phyloP scores from a whole-genome alignment of 169 alveolate species.

The Plasmodium falciparum region DNA sequence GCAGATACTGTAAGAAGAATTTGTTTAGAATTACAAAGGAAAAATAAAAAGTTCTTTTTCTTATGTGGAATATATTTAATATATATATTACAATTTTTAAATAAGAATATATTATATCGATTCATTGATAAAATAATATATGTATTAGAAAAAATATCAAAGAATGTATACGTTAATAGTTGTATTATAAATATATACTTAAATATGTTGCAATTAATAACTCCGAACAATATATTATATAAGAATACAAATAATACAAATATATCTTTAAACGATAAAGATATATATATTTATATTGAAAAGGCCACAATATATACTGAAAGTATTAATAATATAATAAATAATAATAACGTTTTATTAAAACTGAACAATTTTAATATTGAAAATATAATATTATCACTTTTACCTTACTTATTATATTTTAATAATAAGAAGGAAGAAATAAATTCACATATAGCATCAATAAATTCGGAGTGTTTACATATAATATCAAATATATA shows the following conservation, averaged over 20 bases:
- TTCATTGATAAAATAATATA: constrained; percentile 70
- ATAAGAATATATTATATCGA: constrained; percentile 51
- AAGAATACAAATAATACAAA: constrained; percentile 75
- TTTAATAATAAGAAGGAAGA: constrained; percentile 73
- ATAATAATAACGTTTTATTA: constrained; percentile 64
- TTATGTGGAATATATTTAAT: constrained; percentile 71
- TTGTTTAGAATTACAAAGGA: constrained; percentile 16
- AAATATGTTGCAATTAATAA: constrained; percentile 72
- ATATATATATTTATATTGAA: constrained; percentile 72
- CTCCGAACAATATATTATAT: constrained; percentile 66
- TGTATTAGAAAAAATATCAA: constrained; percentile 66
- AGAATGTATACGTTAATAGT: constrained; percentile 69
- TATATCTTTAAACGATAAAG: constrained; percentile 72
- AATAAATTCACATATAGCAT: constrained; percentile 76
- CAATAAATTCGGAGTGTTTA: constrained; percentile 75
- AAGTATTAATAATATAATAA: constrained; percentile 75
- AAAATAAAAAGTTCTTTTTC: constrained; percentile 59
- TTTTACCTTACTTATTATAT: constrained; percentile 63
- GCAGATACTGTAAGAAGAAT: not conserved
- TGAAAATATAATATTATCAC: constrained; percentile 71
- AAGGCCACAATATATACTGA: constrained; percentile 77
- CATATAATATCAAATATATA: constrained; percentile 76
- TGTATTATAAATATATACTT: constrained; percentile 71
- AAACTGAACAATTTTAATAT: constrained; percentile 72
- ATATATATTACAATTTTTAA: constrained; percentile 73